Conservation (phyloP, 202 grass and related monocot species). For the Musa balbisiana region DNA sequence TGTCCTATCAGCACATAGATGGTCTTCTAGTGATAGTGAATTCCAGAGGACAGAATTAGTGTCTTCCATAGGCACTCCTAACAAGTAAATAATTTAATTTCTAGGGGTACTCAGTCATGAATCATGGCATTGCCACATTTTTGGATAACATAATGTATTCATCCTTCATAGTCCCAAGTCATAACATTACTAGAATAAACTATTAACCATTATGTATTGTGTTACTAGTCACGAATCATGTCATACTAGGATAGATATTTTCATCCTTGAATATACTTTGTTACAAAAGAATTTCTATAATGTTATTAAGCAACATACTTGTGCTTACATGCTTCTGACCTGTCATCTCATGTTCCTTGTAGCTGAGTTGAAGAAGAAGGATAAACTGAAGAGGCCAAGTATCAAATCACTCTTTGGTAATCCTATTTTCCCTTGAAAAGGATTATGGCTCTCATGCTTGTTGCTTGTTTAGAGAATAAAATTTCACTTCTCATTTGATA, state of each 20-base stretch:
- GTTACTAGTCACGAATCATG: no score
- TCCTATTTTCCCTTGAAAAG: slow-evolving; percentile 1
- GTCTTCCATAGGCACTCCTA: no score
- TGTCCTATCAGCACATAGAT: no score
- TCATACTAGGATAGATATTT: background rate
- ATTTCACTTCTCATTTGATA: background rate
- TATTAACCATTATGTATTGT: no score
- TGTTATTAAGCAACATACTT: background rate
- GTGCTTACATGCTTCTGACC: background rate
- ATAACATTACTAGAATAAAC: no score
- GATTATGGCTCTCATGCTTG: background rate
- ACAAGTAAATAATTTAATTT: no score
- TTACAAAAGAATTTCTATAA: background rate
- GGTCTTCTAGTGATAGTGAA: no score
- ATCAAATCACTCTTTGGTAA: slow-evolving; percentile 84
- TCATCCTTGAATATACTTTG: background rate
- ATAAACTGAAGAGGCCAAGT: slow-evolving; percentile 79
- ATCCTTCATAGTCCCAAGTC: no score
- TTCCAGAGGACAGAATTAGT: no score
- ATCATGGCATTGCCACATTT: no score
- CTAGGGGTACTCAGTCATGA: no score
- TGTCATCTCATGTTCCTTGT: background rate
- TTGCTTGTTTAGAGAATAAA: background rate
- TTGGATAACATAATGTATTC: no score
- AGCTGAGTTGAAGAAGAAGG: slow-evolving; percentile 93